These are phyloP conservation scores for Fusarium lateritium DNA, from an alignment of 2,329 filamentous ascomycete species.

Conservation along the genomic window DNA sequence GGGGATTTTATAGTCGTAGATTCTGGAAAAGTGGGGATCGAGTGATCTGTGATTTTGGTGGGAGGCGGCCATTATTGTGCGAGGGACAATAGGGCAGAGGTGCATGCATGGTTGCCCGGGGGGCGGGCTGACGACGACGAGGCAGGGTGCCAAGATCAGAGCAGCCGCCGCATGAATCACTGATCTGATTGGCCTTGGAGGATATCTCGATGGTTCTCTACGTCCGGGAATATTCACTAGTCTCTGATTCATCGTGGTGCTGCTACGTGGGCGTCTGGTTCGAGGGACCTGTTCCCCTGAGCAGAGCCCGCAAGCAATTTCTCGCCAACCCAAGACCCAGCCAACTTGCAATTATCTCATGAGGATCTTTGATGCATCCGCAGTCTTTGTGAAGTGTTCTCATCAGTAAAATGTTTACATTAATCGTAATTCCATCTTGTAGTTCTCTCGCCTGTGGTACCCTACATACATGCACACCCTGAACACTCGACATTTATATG, in stretches of 20 bases:
- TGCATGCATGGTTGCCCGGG: not conserved
- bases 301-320: not conserved
- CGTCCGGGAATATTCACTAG: not conserved
- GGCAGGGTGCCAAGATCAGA: not conserved
- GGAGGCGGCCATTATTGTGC: not conserved
- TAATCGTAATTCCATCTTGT: not conserved
- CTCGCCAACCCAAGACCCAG: not conserved
- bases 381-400: accelerated
- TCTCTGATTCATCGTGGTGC: not conserved
- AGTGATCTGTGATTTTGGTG: slow-evolving; percentile 20
- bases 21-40: slow-evolving; percentile 17
- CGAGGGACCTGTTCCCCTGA: slow-evolving; percentile 23
- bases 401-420: not conserved
- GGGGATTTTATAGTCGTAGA: slow-evolving; percentile 25
- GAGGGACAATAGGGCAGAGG: slow-evolving; percentile 1
- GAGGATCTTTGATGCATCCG: not conserved
- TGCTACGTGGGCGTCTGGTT: not conserved
- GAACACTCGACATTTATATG: not conserved
- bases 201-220: not conserved
- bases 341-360: not conserved
- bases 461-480: not conserved
- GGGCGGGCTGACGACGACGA: not conserved
- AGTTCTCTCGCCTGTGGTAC: not conserved
- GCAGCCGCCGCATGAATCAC: not conserved
- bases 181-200: not conserved